Evolutionary conservation across 345 rosid species (phyloP).

Genomic region (Populus simonii): DNA sequence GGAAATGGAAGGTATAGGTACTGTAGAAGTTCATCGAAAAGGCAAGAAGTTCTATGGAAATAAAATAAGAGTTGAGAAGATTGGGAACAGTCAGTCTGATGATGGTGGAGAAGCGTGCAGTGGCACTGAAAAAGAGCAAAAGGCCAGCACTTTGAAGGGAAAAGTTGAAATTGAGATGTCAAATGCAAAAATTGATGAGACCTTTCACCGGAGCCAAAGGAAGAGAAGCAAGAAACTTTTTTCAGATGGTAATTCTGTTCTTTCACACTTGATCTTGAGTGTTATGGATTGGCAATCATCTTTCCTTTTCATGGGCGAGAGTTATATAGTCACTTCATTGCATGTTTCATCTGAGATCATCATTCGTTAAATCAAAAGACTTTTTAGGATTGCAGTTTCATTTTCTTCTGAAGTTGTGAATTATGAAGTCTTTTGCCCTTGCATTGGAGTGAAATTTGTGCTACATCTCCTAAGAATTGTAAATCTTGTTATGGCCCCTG

Average conservation of each 20-base stretch:
- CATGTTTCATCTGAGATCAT: neutral
- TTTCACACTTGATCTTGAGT: neutral
- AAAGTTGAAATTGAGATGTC: slow-evolving; percentile 37
- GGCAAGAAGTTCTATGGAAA: slow-evolving; percentile 56
- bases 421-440: neutral
- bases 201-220: slow-evolving; percentile 38
- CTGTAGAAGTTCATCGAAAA: slow-evolving; percentile 56
- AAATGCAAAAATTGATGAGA: slow-evolving; percentile 42
- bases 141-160: slow-evolving; percentile 31
- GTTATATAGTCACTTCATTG: neutral
- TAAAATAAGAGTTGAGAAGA: slow-evolving; percentile 36
- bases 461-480: neutral
- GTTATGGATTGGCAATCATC: neutral
- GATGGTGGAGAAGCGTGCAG: slow-evolving; percentile 27
- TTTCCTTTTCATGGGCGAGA: neutral
- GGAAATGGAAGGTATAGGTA: slow-evolving; percentile 66
- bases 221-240: slow-evolving; percentile 31
- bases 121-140: slow-evolving; percentile 21
- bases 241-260: slow-evolving; percentile 18
- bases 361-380: neutral
- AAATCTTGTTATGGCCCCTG: neutral
- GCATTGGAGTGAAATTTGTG: neutral
- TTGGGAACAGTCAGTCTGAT: slow-evolving; percentile 9
- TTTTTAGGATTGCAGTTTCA: neutral
- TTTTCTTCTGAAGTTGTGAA: neutral